phyloP scores from a whole-genome alignment of 2,329 filamentous ascomycete genomes.

The Onygenales sp. region DNA sequence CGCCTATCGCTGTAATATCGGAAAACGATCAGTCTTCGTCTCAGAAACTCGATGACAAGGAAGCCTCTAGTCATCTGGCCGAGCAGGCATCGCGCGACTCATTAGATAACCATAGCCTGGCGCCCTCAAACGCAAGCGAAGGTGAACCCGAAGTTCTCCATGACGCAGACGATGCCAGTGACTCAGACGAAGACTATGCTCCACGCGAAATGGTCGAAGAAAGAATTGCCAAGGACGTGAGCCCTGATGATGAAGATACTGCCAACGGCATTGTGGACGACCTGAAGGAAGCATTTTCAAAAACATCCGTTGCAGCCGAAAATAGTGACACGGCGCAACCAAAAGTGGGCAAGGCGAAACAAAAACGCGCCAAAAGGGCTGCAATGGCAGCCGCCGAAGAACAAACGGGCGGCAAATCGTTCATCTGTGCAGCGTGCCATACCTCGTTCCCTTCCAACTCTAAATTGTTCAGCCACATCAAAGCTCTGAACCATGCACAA shows the following conservation, averaged over 20 bases:
- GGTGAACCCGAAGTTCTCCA: conserved; percentile 2
- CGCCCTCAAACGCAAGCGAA: not conserved
- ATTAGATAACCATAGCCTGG: not conserved
- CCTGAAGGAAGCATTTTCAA: conserved; percentile 14
- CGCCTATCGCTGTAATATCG: not conserved
- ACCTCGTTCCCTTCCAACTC: conserved; percentile 67
- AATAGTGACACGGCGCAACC: conserved; percentile 13
- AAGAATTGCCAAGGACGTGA: conserved; percentile 22
- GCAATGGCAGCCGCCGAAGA: conserved; percentile 21
- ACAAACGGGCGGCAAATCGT: conserved; percentile 23
- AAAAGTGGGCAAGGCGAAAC: conserved; percentile 44
- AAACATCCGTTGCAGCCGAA: conserved; percentile 11
- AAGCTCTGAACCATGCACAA: conserved; percentile 55
- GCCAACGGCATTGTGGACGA: not conserved
- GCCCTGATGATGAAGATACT: conserved; percentile 8
- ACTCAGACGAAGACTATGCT: conserved; percentile 28
- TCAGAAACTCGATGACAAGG: not conserved
- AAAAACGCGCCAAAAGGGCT: conserved; percentile 43
- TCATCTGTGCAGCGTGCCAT: conserved; percentile 69
- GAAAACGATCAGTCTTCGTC: not conserved
- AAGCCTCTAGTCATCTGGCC: not conserved
- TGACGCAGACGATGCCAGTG: conserved; percentile 9
- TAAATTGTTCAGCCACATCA: conserved; percentile 64
- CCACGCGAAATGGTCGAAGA: conserved; percentile 31
- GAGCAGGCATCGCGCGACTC: not conserved